Conservation (phyloP, 371 early-diverging fungal genomes). For the Haplosporangium sp. region DNA sequence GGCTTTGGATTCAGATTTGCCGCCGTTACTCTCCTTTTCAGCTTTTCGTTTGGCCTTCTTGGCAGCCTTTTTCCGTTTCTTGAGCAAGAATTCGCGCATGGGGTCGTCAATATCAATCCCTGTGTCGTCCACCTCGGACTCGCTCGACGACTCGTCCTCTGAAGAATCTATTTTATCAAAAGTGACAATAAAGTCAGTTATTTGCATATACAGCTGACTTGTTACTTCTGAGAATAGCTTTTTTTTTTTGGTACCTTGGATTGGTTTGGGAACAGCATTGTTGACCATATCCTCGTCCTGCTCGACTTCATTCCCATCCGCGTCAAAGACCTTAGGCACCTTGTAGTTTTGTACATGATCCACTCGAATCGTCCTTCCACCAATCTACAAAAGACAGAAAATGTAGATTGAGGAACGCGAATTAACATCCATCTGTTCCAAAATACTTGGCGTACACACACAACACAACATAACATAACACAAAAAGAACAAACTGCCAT, state of each 20-base stretch:
- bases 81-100: slow-evolving; percentile 77
- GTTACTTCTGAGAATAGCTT: not conserved
- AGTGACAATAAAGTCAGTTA: not conserved
- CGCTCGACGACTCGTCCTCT: slow-evolving; percentile 46
- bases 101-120: slow-evolving; percentile 84
- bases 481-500: not conserved
- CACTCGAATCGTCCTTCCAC: slow-evolving; percentile 75
- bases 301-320: slow-evolving; percentile 58
- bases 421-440: too few species aligned
- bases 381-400: slow-evolving; percentile 57
- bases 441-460: slow-evolving; percentile 1
- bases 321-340: slow-evolving; percentile 61
- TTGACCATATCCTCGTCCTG: slow-evolving; percentile 54
- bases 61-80: slow-evolving; percentile 64
- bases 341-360: slow-evolving; percentile 79
- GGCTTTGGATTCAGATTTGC: slow-evolving; percentile 52
- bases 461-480: not conserved
- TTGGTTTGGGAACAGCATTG: slow-evolving; percentile 74
- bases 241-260: slow-evolving; percentile 54
- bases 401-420: too few species aligned
- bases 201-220: not conserved
- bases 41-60: slow-evolving; percentile 57
- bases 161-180: slow-evolving; percentile 12
- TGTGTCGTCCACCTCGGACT: slow-evolving; percentile 52
- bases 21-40: slow-evolving; percentile 57